Evolutionary conservation across 176 grass and related monocot species (phyloP).

Genomic region (Hordeum marinum): DNA sequence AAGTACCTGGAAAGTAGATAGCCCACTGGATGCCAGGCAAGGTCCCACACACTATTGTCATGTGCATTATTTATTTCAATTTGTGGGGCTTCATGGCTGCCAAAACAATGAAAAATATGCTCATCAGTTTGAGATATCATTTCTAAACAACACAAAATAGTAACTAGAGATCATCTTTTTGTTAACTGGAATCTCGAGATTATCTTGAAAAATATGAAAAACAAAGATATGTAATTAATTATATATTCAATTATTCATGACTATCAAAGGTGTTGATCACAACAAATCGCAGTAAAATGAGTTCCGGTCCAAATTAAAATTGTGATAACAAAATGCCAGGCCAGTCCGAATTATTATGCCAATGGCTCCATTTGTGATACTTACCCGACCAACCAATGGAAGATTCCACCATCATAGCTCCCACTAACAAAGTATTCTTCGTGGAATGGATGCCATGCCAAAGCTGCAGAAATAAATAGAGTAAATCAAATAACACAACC

Average conservation of each 20-base stretch:
- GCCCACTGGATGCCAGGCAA: slow-evolving; percentile 99
- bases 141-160: slow-evolving; percentile 20
- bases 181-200: neutral
- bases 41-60: slow-evolving; percentile 96
- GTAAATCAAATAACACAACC: slow-evolving; percentile 16
- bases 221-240: neutral
- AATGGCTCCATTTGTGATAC: slow-evolving; percentile 21
- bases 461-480: slow-evolving; percentile 60
- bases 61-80: slow-evolving; percentile 88
- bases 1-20: slow-evolving; percentile 97
- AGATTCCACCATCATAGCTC: slow-evolving; percentile 93
- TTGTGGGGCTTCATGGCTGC: slow-evolving; percentile 93
- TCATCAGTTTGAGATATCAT: slow-evolving; percentile 19
- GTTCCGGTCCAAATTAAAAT: neutral
- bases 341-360: neutral
- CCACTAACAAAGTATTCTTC: slow-evolving; percentile 99
- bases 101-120: slow-evolving; percentile 25
- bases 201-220: neutral
- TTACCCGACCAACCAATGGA: slow-evolving; percentile 99
- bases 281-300: slow-evolving; percentile 9
- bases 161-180: neutral
- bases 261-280: neutral
- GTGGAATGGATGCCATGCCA: slow-evolving; percentile 98
- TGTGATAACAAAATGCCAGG: neutral
- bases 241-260: neutral